Percentiles rank a stretch among this genome's conserved stretches.
These are phyloP conservation scores for Venturia pyrina DNA, from an alignment of 2,329 filamentous ascomycete species.

Conservation along the genomic window DNA sequence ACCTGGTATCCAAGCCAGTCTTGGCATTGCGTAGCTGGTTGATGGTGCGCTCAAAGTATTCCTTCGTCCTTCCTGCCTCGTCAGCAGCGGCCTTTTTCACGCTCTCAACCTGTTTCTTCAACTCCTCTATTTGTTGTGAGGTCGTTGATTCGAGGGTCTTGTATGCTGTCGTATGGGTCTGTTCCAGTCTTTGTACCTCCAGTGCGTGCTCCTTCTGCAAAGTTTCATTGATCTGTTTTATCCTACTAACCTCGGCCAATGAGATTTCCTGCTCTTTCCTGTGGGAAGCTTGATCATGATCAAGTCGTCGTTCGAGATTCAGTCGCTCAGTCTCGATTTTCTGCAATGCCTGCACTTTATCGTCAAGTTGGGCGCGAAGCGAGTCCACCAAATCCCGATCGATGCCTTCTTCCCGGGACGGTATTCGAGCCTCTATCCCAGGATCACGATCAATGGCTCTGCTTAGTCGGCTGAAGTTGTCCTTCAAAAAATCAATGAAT, in stretches of 20 bases:
- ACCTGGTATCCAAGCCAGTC: not conserved
- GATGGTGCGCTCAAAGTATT: slow-evolving; percentile 15
- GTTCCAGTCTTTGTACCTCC: slow-evolving; percentile 45
- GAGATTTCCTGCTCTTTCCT: slow-evolving; percentile 47
- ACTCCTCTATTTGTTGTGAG: slow-evolving; percentile 13
- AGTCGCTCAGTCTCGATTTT: slow-evolving; percentile 47
- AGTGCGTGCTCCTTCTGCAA: slow-evolving; percentile 61
- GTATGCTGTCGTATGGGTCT: slow-evolving; percentile 23
- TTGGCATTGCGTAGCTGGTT: slow-evolving; percentile 13
- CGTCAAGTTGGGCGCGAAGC: slow-evolving; percentile 64
- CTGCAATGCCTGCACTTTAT: slow-evolving; percentile 54
- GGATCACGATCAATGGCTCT: slow-evolving; percentile 87
- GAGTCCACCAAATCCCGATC: slow-evolving; percentile 90
- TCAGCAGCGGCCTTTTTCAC: slow-evolving; percentile 12
- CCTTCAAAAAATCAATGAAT: slow-evolving; percentile 91
- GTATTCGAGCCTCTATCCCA: slow-evolving; percentile 71
- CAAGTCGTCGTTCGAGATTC: slow-evolving; percentile 46
- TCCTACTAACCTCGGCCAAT: slow-evolving; percentile 36
- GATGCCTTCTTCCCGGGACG: slow-evolving; percentile 80
- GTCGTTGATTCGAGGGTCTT: slow-evolving; percentile 29
- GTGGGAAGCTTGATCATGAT: slow-evolving; percentile 66
- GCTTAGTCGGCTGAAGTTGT: slow-evolving; percentile 80
- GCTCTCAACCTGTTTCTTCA: slow-evolving; percentile 12
- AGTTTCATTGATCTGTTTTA: slow-evolving; percentile 59
- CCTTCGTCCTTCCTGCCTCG: slow-evolving; percentile 19